phyloP scores from a whole-genome alignment of 2,329 filamentous ascomycete genomes.

The Thelonectria discophora region DNA sequence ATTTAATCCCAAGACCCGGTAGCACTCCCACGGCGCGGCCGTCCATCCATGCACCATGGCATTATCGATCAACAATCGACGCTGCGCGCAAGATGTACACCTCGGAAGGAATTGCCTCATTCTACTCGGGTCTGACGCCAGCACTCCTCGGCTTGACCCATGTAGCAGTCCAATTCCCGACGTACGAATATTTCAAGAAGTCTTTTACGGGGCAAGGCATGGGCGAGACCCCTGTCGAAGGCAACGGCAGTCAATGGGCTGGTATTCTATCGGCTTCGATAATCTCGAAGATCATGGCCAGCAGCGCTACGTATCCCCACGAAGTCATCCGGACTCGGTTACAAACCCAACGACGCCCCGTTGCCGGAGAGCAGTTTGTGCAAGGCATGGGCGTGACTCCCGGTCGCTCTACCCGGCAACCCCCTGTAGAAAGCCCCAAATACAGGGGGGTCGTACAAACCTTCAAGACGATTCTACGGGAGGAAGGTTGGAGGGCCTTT shows the following conservation, averaged over 20 bases:
- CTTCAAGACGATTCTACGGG: slow-evolving; percentile 82
- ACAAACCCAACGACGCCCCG: slow-evolving; percentile 87
- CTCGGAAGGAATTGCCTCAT: slow-evolving; percentile 86
- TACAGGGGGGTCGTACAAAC: slow-evolving; percentile 86
- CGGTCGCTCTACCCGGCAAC: slow-evolving; percentile 40
- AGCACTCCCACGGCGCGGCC: slow-evolving; percentile 65
- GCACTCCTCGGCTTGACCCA: slow-evolving; percentile 92
- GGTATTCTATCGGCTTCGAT: slow-evolving; percentile 91
- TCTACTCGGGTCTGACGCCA: slow-evolving; percentile 94
- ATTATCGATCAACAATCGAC: slow-evolving; percentile 89
- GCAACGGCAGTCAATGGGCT: slow-evolving; percentile 72
- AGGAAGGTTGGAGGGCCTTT: slow-evolving; percentile 96
- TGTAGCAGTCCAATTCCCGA: slow-evolving; percentile 95
- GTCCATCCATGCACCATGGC: slow-evolving; percentile 77
- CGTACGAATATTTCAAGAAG: slow-evolving; percentile 93
- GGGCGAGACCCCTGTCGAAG: slow-evolving; percentile 65
- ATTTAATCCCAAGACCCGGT: slow-evolving; percentile 55
- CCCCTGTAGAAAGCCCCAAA: slow-evolving; percentile 51
- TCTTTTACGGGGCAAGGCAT: slow-evolving; percentile 90
- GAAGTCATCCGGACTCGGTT: slow-evolving; percentile 93
- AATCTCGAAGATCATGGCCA: slow-evolving; percentile 92
- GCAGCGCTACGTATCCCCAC: slow-evolving; percentile 95
- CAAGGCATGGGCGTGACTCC: slow-evolving; percentile 57
- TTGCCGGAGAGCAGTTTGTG: slow-evolving; percentile 62
- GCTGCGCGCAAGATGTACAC: slow-evolving; percentile 96